Base-by-base conservation (phyloP, 768 basidiomycete species). In the Postia placenta region DNA sequence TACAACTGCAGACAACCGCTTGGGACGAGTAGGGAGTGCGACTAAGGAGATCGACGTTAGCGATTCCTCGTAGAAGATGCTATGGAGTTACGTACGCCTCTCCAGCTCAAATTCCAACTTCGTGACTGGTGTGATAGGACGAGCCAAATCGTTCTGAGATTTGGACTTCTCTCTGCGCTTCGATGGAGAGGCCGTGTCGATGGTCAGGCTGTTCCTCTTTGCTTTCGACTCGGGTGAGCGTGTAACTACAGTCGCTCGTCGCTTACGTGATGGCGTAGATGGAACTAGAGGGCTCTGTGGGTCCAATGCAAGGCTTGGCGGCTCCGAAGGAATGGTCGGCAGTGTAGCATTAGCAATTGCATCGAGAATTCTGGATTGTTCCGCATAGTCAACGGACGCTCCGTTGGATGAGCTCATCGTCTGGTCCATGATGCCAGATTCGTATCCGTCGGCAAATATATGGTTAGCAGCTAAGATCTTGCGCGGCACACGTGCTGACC, bases 221-320 rank as follows among this genome's bases (percentile, higher is more conserved):
- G 38, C 22, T 43, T 43, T 33, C 22, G 67, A 69, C 49, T 76
- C 70, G 0, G 83, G 85, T 0, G 85, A 83, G 23, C 74, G 69
- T 23, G 80, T 78, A 15, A 84, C 79, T 51, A 89, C 79, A 1
- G 87, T 88, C 23, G 83, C 85, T 9, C 87, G 68, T 20, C 75
- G 69, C 28, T 50, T 53, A 22, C 61, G 56, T 24, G 64, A 70
- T 5, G 69, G 74, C 47, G 60, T 63, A 30, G 60, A 59, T 14
- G 55, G 51, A 36, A 63, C 52, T 5, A 60, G 42, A 2, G 49
- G 33, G 23, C 47, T 52, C 50, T 41, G 35, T 11, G 48, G 30
- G 15, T 55, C 50, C 11, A 26, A 36, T 1, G 56, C 45, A 11
- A 49, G 35, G 37, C 58, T 62, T 5, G 52, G 50, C 30, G 56